Percentiles rank a stretch among this genome's conserved stretches.
phyloP scores from a whole-genome alignment of 805 yeast genomes.

The Candida glaebosa region DNA sequence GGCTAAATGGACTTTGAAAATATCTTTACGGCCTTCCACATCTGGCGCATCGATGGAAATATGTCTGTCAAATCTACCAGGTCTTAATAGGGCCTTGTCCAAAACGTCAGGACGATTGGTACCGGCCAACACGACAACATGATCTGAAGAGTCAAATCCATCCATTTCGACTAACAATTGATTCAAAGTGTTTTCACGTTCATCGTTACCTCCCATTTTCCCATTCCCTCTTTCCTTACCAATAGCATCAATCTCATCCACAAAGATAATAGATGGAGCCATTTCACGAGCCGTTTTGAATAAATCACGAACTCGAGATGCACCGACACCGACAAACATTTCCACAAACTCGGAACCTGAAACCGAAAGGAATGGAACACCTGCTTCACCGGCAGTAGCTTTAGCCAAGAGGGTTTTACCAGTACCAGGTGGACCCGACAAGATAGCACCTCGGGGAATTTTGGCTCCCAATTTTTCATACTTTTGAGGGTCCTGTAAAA shows the following conservation, averaged over 20 bases:
- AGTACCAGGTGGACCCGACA: slow-evolving; percentile 96
- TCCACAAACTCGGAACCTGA: slow-evolving; percentile 96
- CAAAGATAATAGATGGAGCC: slow-evolving; percentile 88
- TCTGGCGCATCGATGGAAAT: slow-evolving; percentile 84
- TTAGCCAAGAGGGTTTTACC: slow-evolving; percentile 91
- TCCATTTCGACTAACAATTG: slow-evolving; percentile 95
- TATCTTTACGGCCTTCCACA: slow-evolving; percentile 82
- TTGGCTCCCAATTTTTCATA: slow-evolving; percentile 89
- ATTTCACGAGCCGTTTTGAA: slow-evolving; percentile 85
- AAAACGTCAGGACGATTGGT: slow-evolving; percentile 90
- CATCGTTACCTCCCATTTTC: slow-evolving; percentile 80
- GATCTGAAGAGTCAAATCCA: slow-evolving; percentile 84
- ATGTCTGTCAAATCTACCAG: slow-evolving; percentile 93
- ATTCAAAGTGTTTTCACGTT: slow-evolving; percentile 88
- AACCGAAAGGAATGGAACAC: slow-evolving; percentile 87
- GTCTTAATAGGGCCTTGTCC: slow-evolving; percentile 87
- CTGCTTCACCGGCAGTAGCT: slow-evolving; percentile 97
- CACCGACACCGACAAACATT: slow-evolving; percentile 97
- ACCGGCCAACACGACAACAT: slow-evolving; percentile 92
- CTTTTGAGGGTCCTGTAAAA: slow-evolving; percentile 78
- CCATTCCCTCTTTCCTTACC: slow-evolving; percentile 81
- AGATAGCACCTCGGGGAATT: slow-evolving; percentile 91
- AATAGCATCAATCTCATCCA: slow-evolving; percentile 95
- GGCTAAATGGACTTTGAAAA: slow-evolving; percentile 74
- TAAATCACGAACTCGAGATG: slow-evolving; percentile 88